Evolutionary conservation across 2,329 filamentous ascomycete species (phyloP), one percentile per base, ranked within the genome.

Genomic region (Niveomyces coronatus): DNA sequence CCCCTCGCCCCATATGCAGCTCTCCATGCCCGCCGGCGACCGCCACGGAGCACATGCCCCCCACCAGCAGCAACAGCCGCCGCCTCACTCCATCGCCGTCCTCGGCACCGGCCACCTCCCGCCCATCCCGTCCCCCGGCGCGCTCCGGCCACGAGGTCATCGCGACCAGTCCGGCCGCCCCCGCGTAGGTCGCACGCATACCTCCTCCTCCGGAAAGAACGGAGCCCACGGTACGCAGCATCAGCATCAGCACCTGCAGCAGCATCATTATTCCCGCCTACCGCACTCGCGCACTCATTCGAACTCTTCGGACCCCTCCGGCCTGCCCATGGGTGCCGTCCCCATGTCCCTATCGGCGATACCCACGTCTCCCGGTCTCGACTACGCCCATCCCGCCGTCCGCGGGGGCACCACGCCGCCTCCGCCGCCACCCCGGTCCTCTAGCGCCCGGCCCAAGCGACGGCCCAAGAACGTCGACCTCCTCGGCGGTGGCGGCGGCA

Each of bases 21-120:
- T 62, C 17, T 58, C 64, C 31, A 60, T 65, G 32, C 57, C 52
- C 42, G 53, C 51, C 36, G 57, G 47, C 43, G 56, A 52, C 35
- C 56, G 51, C 44, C 53, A 52, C 36, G 57, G 47, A 56, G 52
- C 34, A 63, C 54, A 45, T 55, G 50, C 50, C 45, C 54, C 18
- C 45, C 53, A 4, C 51, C 56, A 18, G n/a, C n/a, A n/a, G n/a
- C n/a, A n/a, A n/a, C n/a, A n/a, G n/a, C n/a, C n/a, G n/a, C n/a
- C n/a, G n/a, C n/a, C n/a, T n/a, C 77, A 80, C 44, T 82, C 85
- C 6, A 94, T 95, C 50, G 76, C 86, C 4, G 79, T 94, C 14
- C 61, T 95, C 19, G 78, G 71, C 36, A 88, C 85, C 1, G 87
- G 85, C 14, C 84, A 91, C 51, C 65, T 89, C 6, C 83, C 88